A percentile compares a stretch with the other conserved stretches of the same genome.
Evolutionary conservation across 2,329 filamentous ascomycete genomes (phyloP).

Genomic region (Alternaria gansuensis): DNA sequence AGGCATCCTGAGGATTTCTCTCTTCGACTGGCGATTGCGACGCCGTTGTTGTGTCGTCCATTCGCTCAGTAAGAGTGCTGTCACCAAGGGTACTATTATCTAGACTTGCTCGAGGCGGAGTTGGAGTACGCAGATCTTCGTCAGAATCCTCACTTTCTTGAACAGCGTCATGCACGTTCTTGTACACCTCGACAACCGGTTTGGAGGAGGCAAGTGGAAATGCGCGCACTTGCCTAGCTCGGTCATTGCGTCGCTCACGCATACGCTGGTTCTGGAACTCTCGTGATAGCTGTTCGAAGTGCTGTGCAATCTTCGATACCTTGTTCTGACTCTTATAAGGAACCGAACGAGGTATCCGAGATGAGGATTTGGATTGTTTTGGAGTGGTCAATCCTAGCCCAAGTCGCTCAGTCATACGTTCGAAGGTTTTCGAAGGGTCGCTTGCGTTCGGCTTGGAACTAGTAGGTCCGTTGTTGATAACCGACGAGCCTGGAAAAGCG

Average conservation of each 20-base stretch:
- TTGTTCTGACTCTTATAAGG: conserved; percentile 71
- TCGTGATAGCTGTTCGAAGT: conserved; percentile 94
- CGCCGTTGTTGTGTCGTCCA: conserved; percentile 41
- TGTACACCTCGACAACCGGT: conserved; percentile 94
- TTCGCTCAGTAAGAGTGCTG: conserved; percentile 47
- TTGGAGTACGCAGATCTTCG: conserved; percentile 62
- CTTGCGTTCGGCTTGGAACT: conserved; percentile 40
- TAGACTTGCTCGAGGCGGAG: conserved; percentile 45
- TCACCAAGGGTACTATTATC: conserved; percentile 52
- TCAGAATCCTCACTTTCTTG: conserved; percentile 76
- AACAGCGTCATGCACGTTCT: conserved; percentile 91
- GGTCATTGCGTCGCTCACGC: conserved; percentile 83
- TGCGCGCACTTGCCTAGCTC: conserved; percentile 77
- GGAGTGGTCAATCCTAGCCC: conserved; percentile 65
- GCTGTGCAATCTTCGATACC: conserved; percentile 90
- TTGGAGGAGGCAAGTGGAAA: conserved; percentile 93
- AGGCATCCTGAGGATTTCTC: conserved; percentile 30
- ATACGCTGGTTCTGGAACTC: conserved; percentile 96
- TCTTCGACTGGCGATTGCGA: conserved; percentile 50
- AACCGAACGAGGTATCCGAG: conserved; percentile 84
- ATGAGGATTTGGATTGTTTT: conserved; percentile 68
- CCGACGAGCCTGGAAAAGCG: conserved; percentile 28
- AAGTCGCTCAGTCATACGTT: conserved; percentile 79
- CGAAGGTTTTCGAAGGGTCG: conserved; percentile 57
- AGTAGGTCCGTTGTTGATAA: conserved; percentile 31